Conservation (phyloP, 257 asterid genomes). For the Solanum commersonii region DNA sequence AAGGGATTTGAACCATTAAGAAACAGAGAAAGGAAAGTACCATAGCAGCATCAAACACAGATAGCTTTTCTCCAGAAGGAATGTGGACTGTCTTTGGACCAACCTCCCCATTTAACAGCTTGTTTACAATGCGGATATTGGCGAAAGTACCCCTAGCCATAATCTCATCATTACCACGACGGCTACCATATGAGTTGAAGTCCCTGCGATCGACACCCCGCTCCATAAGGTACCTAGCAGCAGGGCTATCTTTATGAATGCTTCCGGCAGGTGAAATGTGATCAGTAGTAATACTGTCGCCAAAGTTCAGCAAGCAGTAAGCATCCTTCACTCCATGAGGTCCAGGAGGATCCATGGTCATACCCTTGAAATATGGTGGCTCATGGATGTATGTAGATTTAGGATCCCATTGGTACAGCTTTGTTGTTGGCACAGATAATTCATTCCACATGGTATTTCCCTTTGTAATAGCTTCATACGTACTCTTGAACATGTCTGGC, state of each 20-base stretch:
- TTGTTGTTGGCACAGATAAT: conserved; percentile 49
- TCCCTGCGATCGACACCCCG: conserved; percentile 79
- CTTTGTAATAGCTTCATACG: conserved; percentile 71
- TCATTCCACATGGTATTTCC: conserved; percentile 94
- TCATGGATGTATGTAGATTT: conserved; percentile 88
- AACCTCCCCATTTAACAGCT: conserved; percentile 82
- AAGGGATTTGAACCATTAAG: background rate
- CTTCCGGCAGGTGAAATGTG: conserved; percentile 97
- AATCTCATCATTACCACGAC: conserved; percentile 95
- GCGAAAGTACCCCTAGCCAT: conserved; percentile 98
- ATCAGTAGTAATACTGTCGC: conserved; percentile 90
- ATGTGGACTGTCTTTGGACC: conserved; percentile 88
- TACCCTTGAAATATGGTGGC: conserved; percentile 86
- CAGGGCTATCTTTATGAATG: conserved; percentile 91
- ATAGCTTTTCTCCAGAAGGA: conserved; percentile 79
- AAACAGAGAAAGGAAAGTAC: conserved; percentile 21
- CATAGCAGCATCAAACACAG: conserved; percentile 87
- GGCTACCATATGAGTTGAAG: conserved; percentile 92
- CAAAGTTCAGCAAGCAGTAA: conserved; percentile 84
- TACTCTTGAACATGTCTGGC: conserved; percentile 92
- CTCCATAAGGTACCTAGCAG: conserved; percentile 71
- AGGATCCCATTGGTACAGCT: conserved; percentile 80
- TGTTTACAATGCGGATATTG: conserved; percentile 83
- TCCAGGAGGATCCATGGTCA: conserved; percentile 96
- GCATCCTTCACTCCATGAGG: conserved; percentile 91